Conservation (phyloP, 2,329 filamentous ascomycete genomes). For the Aspergillus proliferans region DNA sequence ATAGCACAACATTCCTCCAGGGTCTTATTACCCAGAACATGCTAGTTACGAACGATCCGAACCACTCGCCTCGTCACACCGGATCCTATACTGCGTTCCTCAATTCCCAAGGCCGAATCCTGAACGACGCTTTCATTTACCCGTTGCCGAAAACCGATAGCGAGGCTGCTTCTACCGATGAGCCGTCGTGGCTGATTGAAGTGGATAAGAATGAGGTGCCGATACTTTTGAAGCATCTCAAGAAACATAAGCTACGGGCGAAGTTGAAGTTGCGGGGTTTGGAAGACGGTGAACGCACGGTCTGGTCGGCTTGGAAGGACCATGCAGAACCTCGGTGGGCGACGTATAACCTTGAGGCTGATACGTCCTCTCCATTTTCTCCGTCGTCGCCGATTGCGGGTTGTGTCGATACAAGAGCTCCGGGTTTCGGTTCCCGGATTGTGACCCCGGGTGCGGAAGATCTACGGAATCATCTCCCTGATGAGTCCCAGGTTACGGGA, state of each 20-base stretch:
- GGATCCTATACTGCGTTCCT: slow-evolving; percentile 80
- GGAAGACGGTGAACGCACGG: slow-evolving; percentile 56
- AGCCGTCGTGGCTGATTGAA: slow-evolving; percentile 65
- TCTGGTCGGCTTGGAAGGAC: slow-evolving; percentile 72
- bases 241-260: slow-evolving; percentile 76
- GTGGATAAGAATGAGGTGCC: slow-evolving; percentile 65
- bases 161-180: slow-evolving; percentile 14
- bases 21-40: slow-evolving; percentile 76
- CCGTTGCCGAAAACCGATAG: slow-evolving; percentile 42
- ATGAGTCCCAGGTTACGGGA: slow-evolving; percentile 36
- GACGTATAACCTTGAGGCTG: slow-evolving; percentile 32
- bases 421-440: slow-evolving; percentile 34
- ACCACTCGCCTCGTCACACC: slow-evolving; percentile 27
- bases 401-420: slow-evolving; percentile 36
- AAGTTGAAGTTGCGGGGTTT: slow-evolving; percentile 67
- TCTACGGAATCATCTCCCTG: slow-evolving; percentile 24
- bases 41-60: slow-evolving; percentile 39
- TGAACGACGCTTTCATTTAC: slow-evolving; percentile 90
- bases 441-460: slow-evolving; percentile 32
- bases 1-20: slow-evolving; percentile 79
- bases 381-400: slow-evolving; percentile 21
- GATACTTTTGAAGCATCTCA: slow-evolving; percentile 64
- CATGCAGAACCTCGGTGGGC: slow-evolving; percentile 32
- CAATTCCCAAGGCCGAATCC: slow-evolving; percentile 73
- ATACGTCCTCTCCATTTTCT: slow-evolving; percentile 25